Conservation (phyloP, 441 rosid species). For the Gossypium gossypioides region DNA sequence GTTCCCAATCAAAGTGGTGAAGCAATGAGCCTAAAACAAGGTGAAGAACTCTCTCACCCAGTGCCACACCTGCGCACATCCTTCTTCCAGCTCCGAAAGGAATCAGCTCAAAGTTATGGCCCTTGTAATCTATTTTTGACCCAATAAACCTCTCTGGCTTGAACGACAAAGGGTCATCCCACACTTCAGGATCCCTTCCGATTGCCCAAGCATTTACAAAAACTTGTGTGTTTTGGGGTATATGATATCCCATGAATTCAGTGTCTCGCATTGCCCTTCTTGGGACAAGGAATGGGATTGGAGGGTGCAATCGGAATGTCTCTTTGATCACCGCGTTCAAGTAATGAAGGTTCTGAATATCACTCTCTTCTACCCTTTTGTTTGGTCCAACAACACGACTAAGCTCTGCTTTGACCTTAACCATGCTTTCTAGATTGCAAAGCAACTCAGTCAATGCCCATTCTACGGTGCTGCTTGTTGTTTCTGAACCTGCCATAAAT, state of each 20-base stretch:
- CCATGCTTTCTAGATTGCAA: constrained; percentile 9
- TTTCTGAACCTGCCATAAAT: constrained; percentile 19
- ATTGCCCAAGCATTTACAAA: constrained; percentile 39
- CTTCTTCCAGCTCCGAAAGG: constrained; percentile 20
- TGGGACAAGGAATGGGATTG: constrained; percentile 32
- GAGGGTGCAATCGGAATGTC: constrained; percentile 35
- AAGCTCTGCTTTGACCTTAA: constrained; percentile 21
- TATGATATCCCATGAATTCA: constrained; percentile 29
- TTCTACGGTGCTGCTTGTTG: constrained; percentile 31
- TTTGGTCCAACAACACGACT: constrained; percentile 18
- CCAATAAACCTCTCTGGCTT: constrained; percentile 11
- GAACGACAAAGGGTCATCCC: constrained; percentile 30
- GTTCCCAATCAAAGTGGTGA: constrained; percentile 16
- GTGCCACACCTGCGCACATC: constrained; percentile 10
- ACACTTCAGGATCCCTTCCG: constrained; percentile 35
- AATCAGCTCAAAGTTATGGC: constrained; percentile 3
- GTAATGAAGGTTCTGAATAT: constrained; percentile 22
- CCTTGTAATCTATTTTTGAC: constrained; percentile 4
- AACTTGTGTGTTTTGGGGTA: constrained; percentile 35
- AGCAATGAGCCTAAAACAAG: constrained; percentile 14
- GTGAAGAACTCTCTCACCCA: constrained; percentile 4
- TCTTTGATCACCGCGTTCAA: constrained; percentile 34
- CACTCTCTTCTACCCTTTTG: constrained; percentile 17
- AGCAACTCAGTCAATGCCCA: constrained; percentile 25
- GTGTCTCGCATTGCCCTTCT: constrained; percentile 26